These are phyloP conservation scores for Amanita rimosa DNA, from an alignment of 768 basidiomycete genomes.

Conservation along the genomic window DNA sequence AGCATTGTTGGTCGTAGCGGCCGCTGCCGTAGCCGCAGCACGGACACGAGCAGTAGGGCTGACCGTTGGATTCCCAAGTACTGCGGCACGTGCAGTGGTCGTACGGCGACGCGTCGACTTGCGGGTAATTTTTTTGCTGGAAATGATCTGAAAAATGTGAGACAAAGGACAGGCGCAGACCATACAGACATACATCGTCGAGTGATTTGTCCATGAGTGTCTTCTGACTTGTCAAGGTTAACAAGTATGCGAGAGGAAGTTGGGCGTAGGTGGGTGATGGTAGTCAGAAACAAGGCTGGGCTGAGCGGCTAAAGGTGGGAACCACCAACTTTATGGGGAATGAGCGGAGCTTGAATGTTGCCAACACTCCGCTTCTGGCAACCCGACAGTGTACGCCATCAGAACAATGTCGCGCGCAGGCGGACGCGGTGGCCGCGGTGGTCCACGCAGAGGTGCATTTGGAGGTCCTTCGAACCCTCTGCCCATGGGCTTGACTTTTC, in stretches of 20 bases:
- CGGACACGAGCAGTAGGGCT: conserved; percentile 44
- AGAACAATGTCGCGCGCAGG: conserved; percentile 28
- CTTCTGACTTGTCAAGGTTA: conserved; percentile 3
- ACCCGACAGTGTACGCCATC: conserved; percentile 7
- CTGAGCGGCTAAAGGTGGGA: conserved; percentile 5
- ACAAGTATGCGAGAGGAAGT: conserved; percentile 8
- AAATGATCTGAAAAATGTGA: conserved; percentile 46
- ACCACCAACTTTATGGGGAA: conserved; percentile 2
- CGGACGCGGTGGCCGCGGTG: conserved; percentile 26
- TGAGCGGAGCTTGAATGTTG: conserved; percentile 29
- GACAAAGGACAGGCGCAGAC: conserved; percentile 9
- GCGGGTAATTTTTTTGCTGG: conserved; percentile 42
- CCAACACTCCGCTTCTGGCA: conserved; percentile 15
- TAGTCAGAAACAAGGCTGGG: conserved; percentile 19
- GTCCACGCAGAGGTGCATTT: conserved; percentile 52
- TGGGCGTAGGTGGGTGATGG: conserved; percentile 18
- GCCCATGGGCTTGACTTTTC: conserved; percentile 74
- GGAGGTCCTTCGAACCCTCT: conserved; percentile 40
- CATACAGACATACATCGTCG: conserved; percentile 50
- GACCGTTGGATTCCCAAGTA: conserved; percentile 43
- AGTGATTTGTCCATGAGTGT: conserved; percentile 73
- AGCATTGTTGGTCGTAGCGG: conserved; percentile 22
- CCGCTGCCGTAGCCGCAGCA: conserved; percentile 28
- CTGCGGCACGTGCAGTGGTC: conserved; percentile 38
- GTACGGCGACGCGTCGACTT: conserved; percentile 29